phyloP scores from a whole-genome alignment of 805 yeast genomes.

The Metschnikowia arizonensis region DNA sequence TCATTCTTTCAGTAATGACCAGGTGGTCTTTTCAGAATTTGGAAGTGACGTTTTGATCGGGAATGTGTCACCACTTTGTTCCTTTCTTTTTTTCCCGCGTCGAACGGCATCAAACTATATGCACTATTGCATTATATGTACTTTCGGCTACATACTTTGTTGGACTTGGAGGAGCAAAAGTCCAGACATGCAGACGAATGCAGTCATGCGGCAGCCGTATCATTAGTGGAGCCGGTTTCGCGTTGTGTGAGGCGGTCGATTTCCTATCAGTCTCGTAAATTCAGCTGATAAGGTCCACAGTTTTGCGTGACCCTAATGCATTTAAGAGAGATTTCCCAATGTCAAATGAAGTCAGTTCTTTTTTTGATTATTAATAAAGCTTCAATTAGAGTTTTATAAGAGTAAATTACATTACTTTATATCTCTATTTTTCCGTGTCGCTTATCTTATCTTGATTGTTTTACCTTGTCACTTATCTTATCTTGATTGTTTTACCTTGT shows the following conservation, averaged over 20 bases:
- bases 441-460: too few species aligned
- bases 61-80: background rate
- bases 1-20: background rate
- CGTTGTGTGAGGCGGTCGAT: background rate
- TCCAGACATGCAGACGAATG: background rate
- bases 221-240: background rate
- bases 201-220: constrained; percentile 4
- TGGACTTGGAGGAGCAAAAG: background rate
- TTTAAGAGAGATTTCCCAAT: background rate
- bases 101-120: background rate
- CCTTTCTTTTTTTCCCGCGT: background rate
- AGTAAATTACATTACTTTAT: background rate
- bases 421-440: background rate
- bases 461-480: background rate
- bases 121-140: background rate
- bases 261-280: constrained; percentile 5
- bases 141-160: constrained; percentile 1
- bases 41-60: background rate
- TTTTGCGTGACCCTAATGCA: constrained; percentile 2
- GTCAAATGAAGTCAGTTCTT: background rate
- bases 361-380: background rate
- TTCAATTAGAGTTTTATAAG: background rate
- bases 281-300: constrained; percentile 5
- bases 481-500: too few species aligned
- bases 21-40: background rate